Percentiles rank a stretch among this genome's conserved stretches.
Evolutionary conservation across 2,329 filamentous ascomycete genomes (phyloP).

Genomic region (Bipolaris gigantea): DNA sequence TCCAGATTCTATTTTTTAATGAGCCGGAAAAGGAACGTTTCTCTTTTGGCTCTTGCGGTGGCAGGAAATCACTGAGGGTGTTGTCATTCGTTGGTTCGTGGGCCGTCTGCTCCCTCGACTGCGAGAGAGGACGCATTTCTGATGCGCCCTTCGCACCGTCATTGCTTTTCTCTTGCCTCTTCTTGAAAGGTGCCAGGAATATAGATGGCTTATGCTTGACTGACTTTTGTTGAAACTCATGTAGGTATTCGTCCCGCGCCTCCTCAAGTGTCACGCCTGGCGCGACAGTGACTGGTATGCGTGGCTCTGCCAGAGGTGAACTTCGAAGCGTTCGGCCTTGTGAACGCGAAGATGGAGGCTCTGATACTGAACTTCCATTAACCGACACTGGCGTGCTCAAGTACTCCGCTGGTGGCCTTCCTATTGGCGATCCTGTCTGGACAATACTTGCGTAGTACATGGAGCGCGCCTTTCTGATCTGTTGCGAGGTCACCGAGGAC

Average conservation of each 20-base stretch:
- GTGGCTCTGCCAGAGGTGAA: constrained; percentile 27
- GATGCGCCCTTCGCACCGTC: constrained; percentile 23
- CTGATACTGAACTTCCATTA: constrained; percentile 9
- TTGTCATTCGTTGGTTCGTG: constrained; percentile 14
- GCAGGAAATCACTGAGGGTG: constrained; percentile 26
- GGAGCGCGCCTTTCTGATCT: constrained; percentile 43
- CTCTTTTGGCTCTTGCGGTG: constrained; percentile 52
- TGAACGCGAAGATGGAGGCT: not conserved
- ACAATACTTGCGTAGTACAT: constrained; percentile 46
- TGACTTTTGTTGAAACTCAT: constrained; percentile 47
- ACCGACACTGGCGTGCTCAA: constrained; percentile 29
- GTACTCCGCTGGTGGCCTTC: constrained; percentile 39
- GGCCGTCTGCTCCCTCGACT: constrained; percentile 10
- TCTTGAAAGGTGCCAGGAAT: constrained; percentile 50
- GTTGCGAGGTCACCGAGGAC: constrained; percentile 36
- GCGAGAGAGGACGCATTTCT: constrained; percentile 19
- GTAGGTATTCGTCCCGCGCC: constrained; percentile 47
- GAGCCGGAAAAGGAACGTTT: constrained; percentile 65
- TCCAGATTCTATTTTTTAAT: constrained; percentile 64
- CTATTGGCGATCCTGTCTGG: constrained; percentile 43
- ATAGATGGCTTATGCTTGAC: constrained; percentile 49
- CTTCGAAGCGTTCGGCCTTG: constrained; percentile 13
- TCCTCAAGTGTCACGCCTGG: constrained; percentile 32
- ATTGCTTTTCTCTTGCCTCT: constrained; percentile 41
- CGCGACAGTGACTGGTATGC: constrained; percentile 31